Percentiles rank a stretch among this genome's conserved stretches.
Evolutionary conservation across 2,329 filamentous ascomycete genomes (phyloP).

Genomic region (Eutypa lata): DNA sequence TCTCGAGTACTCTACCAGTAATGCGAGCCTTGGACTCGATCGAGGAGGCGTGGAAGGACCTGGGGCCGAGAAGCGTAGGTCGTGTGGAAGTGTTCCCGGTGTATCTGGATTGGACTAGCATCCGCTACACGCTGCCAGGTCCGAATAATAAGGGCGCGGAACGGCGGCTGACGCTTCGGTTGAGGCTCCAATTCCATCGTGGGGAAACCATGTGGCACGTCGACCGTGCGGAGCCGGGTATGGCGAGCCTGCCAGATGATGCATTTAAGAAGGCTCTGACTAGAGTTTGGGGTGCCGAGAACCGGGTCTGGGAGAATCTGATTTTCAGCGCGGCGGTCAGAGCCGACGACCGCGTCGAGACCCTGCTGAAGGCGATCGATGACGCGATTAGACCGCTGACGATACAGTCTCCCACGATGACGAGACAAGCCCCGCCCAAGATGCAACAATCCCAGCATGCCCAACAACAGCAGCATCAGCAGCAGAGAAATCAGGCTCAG

Average conservation of each 20-base stretch:
- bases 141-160: conserved; percentile 21
- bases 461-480: conserved; percentile 3
- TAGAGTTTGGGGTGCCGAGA: conserved; percentile 25
- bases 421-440: conserved; percentile 21
- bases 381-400: conserved; percentile 39
- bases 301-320: conserved; percentile 24
- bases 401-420: conserved; percentile 22
- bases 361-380: conserved; percentile 45
- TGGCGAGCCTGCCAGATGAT: conserved; percentile 20
- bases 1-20: conserved; percentile 63
- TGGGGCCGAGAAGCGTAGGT: conserved; percentile 41
- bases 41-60: conserved; percentile 49
- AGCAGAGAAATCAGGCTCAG: conserved; percentile 6
- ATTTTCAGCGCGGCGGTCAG: conserved; percentile 40
- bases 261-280: conserved; percentile 24
- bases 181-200: conserved; percentile 47
- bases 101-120: conserved; percentile 53
- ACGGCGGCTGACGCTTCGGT: conserved; percentile 46
- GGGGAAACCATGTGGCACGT: conserved; percentile 52
- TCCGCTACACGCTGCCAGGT: conserved; percentile 48
- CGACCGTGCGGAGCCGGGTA: conserved; percentile 30
- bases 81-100: conserved; percentile 50
- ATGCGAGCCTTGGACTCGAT: conserved; percentile 59
- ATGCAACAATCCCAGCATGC: conserved; percentile 8
- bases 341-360: conserved; percentile 39